Percentiles rank a stretch among this genome's conserved stretches.
phyloP scores from a whole-genome alignment of 805 yeast species.

The Candida krabiensis region DNA sequence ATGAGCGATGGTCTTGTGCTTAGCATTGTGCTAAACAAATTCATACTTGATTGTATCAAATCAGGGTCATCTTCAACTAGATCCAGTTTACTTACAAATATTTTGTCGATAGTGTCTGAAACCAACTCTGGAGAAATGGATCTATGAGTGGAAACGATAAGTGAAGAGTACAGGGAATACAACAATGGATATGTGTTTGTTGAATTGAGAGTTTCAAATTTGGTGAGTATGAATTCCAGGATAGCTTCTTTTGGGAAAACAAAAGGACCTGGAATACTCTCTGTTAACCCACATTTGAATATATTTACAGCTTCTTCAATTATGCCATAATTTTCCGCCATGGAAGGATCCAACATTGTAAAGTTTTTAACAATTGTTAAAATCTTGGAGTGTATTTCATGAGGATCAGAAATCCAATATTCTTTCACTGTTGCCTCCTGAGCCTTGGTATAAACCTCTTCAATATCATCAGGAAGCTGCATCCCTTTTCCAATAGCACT shows the following conservation, averaged over 20 bases:
- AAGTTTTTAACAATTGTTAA: slow-evolving; percentile 42
- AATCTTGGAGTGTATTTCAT: slow-evolving; percentile 42
- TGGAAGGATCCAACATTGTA: slow-evolving; percentile 38
- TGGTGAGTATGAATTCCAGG: slow-evolving; percentile 39
- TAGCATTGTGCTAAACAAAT: slow-evolving; percentile 50
- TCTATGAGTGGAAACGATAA: slow-evolving; percentile 39
- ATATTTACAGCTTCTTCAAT: slow-evolving; percentile 66
- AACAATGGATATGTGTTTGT: slow-evolving; percentile 41
- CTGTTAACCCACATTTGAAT: slow-evolving; percentile 64
- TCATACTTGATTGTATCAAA: slow-evolving; percentile 49
- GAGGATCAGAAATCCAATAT: slow-evolving; percentile 53
- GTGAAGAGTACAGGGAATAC: slow-evolving; percentile 45
- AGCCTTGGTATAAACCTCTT: slow-evolving; percentile 37
- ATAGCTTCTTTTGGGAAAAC: slow-evolving; percentile 45
- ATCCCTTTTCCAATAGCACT: slow-evolving; percentile 73
- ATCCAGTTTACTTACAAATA: slow-evolving; percentile 37
- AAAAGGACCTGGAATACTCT: slow-evolving; percentile 65
- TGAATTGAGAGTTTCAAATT: slow-evolving; percentile 28
- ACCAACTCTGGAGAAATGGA: slow-evolving; percentile 33
- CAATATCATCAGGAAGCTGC: slow-evolving; percentile 55
- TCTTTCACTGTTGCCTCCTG: slow-evolving; percentile 30
- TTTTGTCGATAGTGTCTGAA: slow-evolving; percentile 36
- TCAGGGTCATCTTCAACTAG: slow-evolving; percentile 57
- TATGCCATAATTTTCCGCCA: slow-evolving; percentile 45
- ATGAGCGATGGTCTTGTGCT: slow-evolving; percentile 51